Evolutionary conservation across 495 filamentous ascomycete genomes (phyloP), one percentile per base, ranked within the genome.

Genomic region (Penicillium crystallinum): DNA sequence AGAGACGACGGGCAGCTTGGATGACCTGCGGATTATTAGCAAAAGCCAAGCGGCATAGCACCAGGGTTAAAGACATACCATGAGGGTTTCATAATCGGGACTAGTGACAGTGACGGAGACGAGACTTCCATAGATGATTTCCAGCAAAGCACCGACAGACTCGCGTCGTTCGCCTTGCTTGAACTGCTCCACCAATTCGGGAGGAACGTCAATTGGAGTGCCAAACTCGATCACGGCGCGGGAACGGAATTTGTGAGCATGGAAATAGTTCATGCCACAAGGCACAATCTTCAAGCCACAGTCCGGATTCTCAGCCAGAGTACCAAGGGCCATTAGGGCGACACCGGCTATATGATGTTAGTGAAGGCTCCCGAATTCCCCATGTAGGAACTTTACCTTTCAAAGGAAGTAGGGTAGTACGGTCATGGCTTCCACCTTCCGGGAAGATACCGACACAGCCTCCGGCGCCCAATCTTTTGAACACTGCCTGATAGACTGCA

Each of bases 221-320:
- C 95, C 93, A 65, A 99, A 99, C 59, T 99, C 93, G 53, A 99
- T 82, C 2, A 99, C 93, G 33, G 95, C 95, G 64, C 93, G 81
- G 43, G 93, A 99, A 15, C 93, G 85, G 71, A 99, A 99, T 66
- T 97, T 99, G 73, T 99, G 93, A 4, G 93, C 88, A 70, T 99
- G 93, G 72, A 99, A 99, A 70, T 99, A 99, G 64, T 99, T 99
- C 93, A 97, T 97, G 53, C 95, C 95, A 43, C 90, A 92, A n/a
- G 95, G 95, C n/a, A 99, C 88, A 59, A 99, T 97, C 67, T 89
- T 95, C 56, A 99, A 65, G n/a, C 87, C 91, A 64, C 87, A 96
- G 56, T 95, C 79, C 4, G 91, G 93, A 41, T 90, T 81, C 35
- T 87, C 84, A n/a, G 88, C 88, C 25, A 99, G 77, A 3, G 95